Percentiles rank a stretch among this genome's conserved stretches.
Conservation (phyloP, 1,284 basidiomycete genomes). For the Cystobasidium slooffiae region DNA sequence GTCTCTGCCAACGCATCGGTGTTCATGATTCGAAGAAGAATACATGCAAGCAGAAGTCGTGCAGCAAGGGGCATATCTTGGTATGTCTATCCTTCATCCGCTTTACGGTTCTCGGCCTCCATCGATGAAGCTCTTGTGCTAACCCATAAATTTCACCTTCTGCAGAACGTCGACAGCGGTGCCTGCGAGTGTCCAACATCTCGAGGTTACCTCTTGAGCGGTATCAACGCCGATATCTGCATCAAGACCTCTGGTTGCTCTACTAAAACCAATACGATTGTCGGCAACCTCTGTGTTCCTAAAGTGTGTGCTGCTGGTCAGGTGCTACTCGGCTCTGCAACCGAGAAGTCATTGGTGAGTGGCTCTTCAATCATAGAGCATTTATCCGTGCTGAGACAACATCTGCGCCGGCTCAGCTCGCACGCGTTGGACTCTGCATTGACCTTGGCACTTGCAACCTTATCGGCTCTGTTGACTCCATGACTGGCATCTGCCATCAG, state of each 20-base stretch:
- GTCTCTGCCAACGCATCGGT: constrained; percentile 14
- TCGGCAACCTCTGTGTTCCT: constrained; percentile 21
- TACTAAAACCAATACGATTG: constrained; percentile 2
- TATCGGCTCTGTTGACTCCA: constrained; percentile 5
- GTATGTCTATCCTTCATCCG: no score
- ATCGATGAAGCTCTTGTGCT: not conserved
- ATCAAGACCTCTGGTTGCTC: constrained; percentile 11
- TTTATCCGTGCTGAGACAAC: not conserved
- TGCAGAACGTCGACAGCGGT: constrained; percentile 11
- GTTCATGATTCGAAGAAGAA: not conserved
- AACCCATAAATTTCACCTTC: not conserved
- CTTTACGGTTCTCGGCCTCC: not conserved
- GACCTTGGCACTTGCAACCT: constrained; percentile 20
- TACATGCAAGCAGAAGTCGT: constrained; percentile 28
- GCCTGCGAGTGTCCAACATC: constrained; percentile 30
- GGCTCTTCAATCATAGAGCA: not conserved
- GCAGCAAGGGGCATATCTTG: constrained; percentile 25
- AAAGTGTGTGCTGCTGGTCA: constrained; percentile 33
- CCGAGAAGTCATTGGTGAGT: constrained; percentile 17
- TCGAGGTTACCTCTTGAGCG: constrained; percentile 10
- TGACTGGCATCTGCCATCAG: constrained; percentile 26
- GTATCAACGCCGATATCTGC: constrained; percentile 19
- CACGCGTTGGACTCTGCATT: constrained; percentile 24
- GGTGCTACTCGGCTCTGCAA: constrained; percentile 6
- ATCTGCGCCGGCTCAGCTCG: not conserved